A percentile compares a stretch with the other conserved stretches of the same genome.
Evolutionary conservation across 2,329 filamentous ascomycete genomes (phyloP).

Genomic region (Metarhizium humberi): DNA sequence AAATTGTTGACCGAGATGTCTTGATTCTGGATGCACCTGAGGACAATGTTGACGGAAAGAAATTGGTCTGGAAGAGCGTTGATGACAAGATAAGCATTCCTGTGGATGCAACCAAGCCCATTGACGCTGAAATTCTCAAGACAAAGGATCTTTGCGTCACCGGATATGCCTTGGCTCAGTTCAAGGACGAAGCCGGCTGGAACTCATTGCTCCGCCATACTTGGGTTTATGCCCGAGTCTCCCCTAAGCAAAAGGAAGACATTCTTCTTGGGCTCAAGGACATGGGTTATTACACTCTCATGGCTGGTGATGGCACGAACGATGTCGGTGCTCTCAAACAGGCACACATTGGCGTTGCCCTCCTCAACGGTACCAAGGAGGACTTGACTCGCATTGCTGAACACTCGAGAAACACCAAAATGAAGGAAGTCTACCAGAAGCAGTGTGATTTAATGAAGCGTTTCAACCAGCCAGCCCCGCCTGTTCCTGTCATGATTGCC

Average conservation of each 20-base stretch:
- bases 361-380: conserved; percentile 88
- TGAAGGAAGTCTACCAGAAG: conserved; percentile 99
- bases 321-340: conserved; percentile 97
- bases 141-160: conserved; percentile 92
- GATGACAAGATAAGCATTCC: conserved; percentile 82
- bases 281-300: conserved; percentile 93
- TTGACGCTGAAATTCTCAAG: conserved; percentile 72
- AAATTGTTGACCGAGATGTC: conserved; percentile 93
- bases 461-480: conserved; percentile 90
- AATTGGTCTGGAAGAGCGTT: conserved; percentile 87
- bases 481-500: conserved; percentile 83
- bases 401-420: conserved; percentile 87
- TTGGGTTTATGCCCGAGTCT: conserved; percentile 98
- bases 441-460: conserved; percentile 84
- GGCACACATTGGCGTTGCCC: conserved; percentile 90
- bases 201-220: conserved; percentile 73
- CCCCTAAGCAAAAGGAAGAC: conserved; percentile 97
- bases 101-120: conserved; percentile 71
- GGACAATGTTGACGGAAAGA: conserved; percentile 69
- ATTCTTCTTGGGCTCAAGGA: conserved; percentile 95
- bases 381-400: conserved; percentile 88
- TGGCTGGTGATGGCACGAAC: conserved; percentile 98
- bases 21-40: conserved; percentile 93
- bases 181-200: conserved; percentile 71
- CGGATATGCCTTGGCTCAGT: conserved; percentile 84